Evolutionary conservation across 2,329 filamentous ascomycete genomes (phyloP).

Genomic region (Chrysoporthe deuterocubensis): DNA sequence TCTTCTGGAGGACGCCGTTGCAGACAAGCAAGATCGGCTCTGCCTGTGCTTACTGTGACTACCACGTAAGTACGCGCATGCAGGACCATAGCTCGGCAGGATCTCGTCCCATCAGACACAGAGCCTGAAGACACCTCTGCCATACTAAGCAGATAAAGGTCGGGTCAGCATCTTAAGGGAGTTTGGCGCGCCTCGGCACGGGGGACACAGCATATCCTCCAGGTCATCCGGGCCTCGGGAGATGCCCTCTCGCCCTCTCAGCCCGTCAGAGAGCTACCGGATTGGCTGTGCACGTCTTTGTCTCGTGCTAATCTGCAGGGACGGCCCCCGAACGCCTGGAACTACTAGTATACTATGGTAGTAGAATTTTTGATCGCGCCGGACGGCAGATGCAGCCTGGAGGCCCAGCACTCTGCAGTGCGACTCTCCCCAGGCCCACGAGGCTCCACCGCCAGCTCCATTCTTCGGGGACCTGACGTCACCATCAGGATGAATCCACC

Average conservation of each 20-base stretch:
- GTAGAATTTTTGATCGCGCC: background rate
- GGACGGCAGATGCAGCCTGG: background rate
- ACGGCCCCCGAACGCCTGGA: background rate
- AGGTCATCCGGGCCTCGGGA: background rate
- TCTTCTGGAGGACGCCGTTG: background rate
- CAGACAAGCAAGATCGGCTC: too few relatives aligned
- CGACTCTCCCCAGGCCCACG: background rate
- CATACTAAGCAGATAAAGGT: background rate
- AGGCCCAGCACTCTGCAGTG: background rate
- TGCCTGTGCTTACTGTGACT: too few relatives aligned
- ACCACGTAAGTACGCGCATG: too few relatives aligned
- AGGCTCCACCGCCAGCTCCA: background rate
- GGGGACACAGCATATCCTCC: background rate
- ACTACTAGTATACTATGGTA: background rate
- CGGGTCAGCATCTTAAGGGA: background rate
- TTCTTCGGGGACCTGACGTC: background rate
- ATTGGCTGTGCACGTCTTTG: background rate
- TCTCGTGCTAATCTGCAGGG: background rate
- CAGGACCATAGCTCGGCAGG: background rate
- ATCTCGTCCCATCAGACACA: background rate
- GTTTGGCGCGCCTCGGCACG: conserved; percentile 6
- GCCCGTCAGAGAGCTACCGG: background rate
- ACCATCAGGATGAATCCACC: background rate
- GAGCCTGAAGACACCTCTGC: background rate
- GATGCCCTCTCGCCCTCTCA: background rate